Evolutionary conservation across 192 early-diverging fungal genomes (phyloP).

Genomic region (Entomortierella parvispora): DNA sequence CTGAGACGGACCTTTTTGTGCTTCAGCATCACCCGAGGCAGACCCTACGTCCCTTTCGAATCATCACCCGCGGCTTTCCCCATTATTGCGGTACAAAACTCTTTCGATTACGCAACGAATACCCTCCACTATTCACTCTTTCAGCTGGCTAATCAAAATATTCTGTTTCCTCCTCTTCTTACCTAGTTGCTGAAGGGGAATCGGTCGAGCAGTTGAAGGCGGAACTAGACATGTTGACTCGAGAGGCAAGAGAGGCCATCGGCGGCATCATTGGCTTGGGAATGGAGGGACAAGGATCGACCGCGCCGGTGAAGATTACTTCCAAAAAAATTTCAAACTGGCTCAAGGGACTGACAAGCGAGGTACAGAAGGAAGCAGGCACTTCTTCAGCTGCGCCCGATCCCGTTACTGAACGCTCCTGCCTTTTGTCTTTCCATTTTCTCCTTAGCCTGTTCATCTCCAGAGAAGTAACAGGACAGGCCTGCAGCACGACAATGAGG

Average conservation of each 20-base stretch:
- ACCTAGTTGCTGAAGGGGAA: slow-evolving; percentile 38
- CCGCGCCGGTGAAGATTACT: slow-evolving; percentile 39
- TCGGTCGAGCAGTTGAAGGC: slow-evolving; percentile 21
- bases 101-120: not conserved
- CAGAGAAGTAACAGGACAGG: not conserved
- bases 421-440: not conserved
- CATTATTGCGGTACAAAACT: slow-evolving; percentile 32
- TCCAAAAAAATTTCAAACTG: slow-evolving; percentile 45
- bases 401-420: no score
- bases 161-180: not conserved
- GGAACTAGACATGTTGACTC: slow-evolving; percentile 20
- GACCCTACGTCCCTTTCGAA: slow-evolving; percentile 12
- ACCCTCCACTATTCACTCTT: not conserved
- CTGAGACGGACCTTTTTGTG: slow-evolving; percentile 34
- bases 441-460: no score
- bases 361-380: no score
- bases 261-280: no score
- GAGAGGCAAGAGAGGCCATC: slow-evolving; percentile 13
- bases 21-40: slow-evolving; percentile 43
- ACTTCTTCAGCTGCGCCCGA: no score
- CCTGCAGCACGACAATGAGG: not conserved
- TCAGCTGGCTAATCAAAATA: not conserved
- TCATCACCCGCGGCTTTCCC: slow-evolving; percentile 47
- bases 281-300: no score
- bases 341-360: slow-evolving; percentile 15